These are phyloP conservation scores for Trichosporon sp. DNA, from an alignment of 1,284 basidiomycete species.

Conservation along the genomic window DNA sequence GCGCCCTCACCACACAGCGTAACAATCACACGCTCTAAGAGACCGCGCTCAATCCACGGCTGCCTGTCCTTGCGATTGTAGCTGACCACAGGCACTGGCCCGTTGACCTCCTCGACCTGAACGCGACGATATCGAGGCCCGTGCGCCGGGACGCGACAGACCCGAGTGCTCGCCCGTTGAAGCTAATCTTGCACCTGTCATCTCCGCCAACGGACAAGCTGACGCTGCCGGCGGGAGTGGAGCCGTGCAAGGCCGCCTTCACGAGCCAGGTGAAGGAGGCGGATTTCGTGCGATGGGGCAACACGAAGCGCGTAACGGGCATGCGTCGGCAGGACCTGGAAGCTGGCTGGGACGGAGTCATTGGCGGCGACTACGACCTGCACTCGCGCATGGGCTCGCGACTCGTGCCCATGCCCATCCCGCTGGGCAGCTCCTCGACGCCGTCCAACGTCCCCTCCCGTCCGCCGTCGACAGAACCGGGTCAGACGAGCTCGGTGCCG, in stretches of 20 bases:
- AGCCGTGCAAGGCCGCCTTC: conserved; percentile 84
- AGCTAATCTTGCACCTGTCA: conserved; percentile 78
- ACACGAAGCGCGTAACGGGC: conserved; percentile 85
- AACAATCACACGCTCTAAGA: neutral
- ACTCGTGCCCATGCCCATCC: conserved; percentile 64
- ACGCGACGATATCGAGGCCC: conserved; percentile 52
- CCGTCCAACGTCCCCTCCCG: conserved; percentile 61
- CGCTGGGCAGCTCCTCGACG: conserved; percentile 59
- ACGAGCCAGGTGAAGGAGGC: conserved; percentile 94
- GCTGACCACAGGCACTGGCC: conserved; percentile 83
- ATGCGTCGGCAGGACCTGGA: conserved; percentile 87
- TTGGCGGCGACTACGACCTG: conserved; percentile 90
- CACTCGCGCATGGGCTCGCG: conserved; percentile 90
- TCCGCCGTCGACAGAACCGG: conserved; percentile 69
- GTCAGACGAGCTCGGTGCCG: conserved; percentile 58
- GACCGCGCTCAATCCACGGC: neutral
- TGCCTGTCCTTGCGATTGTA: neutral
- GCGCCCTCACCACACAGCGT: neutral
- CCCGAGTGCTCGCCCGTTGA: conserved; percentile 62
- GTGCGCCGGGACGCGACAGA: conserved; percentile 25
- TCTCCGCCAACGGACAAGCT: conserved; percentile 75
- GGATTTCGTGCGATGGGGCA: conserved; percentile 92
- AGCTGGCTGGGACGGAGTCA: conserved; percentile 90
- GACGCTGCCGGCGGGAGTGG: conserved; percentile 72
- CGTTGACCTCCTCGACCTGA: conserved; percentile 86